phyloP scores from a whole-genome alignment of 352 stramenopile genomes.

The Phytopythium vexans region DNA sequence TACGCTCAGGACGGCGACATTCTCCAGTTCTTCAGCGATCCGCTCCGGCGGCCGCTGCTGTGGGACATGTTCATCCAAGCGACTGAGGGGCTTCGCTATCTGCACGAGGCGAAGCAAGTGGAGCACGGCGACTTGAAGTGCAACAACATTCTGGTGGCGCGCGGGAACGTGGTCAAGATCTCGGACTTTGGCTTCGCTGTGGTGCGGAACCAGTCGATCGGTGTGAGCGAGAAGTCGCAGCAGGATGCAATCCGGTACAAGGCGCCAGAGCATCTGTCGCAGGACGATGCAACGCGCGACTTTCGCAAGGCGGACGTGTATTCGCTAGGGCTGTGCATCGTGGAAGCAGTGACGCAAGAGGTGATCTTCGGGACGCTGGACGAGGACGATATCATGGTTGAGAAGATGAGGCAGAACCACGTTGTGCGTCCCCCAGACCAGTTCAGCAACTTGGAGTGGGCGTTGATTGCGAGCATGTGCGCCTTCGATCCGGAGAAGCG shows the following conservation, averaged over 20 bases:
- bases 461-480: not conserved
- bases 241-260: constrained; percentile 18
- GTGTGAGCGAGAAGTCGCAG: constrained; percentile 6
- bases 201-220: constrained; percentile 10
- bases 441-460: not conserved
- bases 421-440: not conserved
- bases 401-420: not conserved
- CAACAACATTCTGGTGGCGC: constrained; percentile 63
- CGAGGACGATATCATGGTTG: not conserved
- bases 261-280: constrained; percentile 18
- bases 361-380: not conserved
- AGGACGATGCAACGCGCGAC: not conserved
- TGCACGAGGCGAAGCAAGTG: constrained; percentile 38
- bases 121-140: constrained; percentile 85
- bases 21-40: constrained; percentile 10
- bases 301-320: not conserved
- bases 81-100: constrained; percentile 33
- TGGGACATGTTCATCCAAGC: constrained; percentile 20
- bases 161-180: constrained; percentile 16
- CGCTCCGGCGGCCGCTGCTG: constrained; percentile 4
- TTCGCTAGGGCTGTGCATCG: not conserved
- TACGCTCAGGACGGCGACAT: constrained; percentile 23
- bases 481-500: not conserved
- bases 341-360: not conserved
- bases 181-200: constrained; percentile 28